These are phyloP conservation scores for Sugiyamaella pinicola DNA, from an alignment of 1,139 yeast genomes.

Conservation along the genomic window DNA sequence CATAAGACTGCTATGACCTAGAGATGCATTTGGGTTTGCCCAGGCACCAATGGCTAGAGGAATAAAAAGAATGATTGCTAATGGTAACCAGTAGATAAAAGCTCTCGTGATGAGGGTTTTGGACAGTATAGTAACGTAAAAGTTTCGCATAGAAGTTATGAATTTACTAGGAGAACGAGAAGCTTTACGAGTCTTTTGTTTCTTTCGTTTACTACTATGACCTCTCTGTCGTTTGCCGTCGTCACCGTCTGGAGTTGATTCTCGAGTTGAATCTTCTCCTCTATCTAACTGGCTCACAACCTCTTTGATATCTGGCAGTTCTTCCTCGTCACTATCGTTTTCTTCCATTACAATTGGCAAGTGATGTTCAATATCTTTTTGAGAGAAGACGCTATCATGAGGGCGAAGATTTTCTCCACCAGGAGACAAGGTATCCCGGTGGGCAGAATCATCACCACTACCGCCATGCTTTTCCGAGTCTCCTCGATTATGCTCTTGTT, in stretches of 20 bases:
- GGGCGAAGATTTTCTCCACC: background rate
- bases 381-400: slow-evolving; percentile 13
- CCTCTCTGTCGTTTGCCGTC: slow-evolving; percentile 22
- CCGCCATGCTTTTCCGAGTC: background rate
- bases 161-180: slow-evolving; percentile 20
- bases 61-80: slow-evolving; percentile 44
- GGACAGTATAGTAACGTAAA: slow-evolving; percentile 35
- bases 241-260: slow-evolving; percentile 26
- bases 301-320: slow-evolving; percentile 36
- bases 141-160: slow-evolving; percentile 33
- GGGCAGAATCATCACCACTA: background rate
- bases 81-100: slow-evolving; percentile 45
- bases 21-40: slow-evolving; percentile 36
- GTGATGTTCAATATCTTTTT: slow-evolving; percentile 17
- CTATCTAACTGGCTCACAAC: slow-evolving; percentile 34
- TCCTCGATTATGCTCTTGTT: background rate
- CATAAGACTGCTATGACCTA: slow-evolving; percentile 43
- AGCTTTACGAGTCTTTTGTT: slow-evolving; percentile 12
- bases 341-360: slow-evolving; percentile 29
- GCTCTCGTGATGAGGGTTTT: slow-evolving; percentile 41
- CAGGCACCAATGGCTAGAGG: slow-evolving; percentile 48
- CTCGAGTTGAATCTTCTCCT: slow-evolving; percentile 18
- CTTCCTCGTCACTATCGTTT: slow-evolving; percentile 35
- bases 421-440: background rate
- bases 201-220: slow-evolving; percentile 20